A percentile compares a stretch with the other conserved stretches of the same genome.
phyloP scores from a whole-genome alignment of 331 rosid species.

The Arachis monticola region DNA sequence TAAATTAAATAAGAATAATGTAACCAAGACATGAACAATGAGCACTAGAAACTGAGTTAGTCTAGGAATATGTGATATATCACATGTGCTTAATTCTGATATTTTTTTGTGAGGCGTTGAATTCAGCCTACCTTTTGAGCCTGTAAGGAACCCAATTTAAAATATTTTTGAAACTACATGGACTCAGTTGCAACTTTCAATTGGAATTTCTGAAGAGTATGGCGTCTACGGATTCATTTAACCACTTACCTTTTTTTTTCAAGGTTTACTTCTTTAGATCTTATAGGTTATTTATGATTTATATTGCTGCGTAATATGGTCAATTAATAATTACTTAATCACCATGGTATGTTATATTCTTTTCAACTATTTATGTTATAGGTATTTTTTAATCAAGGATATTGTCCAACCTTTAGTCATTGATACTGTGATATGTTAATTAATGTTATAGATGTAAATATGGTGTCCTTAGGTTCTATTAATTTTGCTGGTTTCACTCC shows the following conservation, averaged over 20 bases:
- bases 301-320: conserved; percentile 15
- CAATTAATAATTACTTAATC: conserved; percentile 14
- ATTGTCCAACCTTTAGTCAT: conserved; percentile 1
- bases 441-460: background rate
- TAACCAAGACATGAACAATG: background rate
- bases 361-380: background rate
- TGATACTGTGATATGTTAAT: conserved; percentile 15
- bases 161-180: background rate
- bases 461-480: conserved; percentile 24
- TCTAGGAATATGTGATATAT: background rate
- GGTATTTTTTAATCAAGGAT: conserved; percentile 11
- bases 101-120: too few relatives aligned
- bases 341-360: background rate
- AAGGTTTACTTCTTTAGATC: too few relatives aligned
- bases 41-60: background rate
- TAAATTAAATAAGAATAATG: background rate
- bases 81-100: background rate
- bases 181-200: background rate
- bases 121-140: background rate
- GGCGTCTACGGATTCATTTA: background rate
- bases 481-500: conserved; percentile 22
- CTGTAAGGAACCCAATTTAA: background rate
- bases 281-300: background rate
- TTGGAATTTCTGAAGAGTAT: background rate
- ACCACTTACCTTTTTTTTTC: background rate